Conservation (phyloP, 2,329 filamentous ascomycete genomes). For the Trichoderma endophyticum region DNA sequence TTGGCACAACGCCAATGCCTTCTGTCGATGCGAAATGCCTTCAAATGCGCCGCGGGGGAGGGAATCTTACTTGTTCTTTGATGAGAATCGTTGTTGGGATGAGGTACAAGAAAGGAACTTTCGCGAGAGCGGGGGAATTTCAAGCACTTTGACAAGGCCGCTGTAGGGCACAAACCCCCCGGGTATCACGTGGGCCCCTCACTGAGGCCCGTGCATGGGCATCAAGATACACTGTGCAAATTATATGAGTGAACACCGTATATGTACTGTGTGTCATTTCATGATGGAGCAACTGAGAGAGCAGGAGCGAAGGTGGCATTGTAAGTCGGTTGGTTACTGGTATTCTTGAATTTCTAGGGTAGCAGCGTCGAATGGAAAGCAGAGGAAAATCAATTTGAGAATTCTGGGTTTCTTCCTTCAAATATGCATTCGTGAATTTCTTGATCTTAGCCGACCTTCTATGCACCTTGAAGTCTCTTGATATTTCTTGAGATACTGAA, state of each 20-base stretch:
- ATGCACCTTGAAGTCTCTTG: background rate
- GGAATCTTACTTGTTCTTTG: constrained; percentile 40
- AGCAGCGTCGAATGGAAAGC: background rate
- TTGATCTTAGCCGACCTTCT: background rate
- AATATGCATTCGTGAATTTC: background rate
- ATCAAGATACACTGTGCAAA: background rate
- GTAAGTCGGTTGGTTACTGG: background rate
- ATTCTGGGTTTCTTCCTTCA: background rate
- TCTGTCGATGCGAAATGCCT: background rate
- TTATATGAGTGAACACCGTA: background rate
- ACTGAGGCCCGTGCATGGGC: background rate
- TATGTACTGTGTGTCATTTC: background rate
- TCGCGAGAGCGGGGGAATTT: constrained; percentile 30
- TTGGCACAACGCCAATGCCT: constrained; percentile 5
- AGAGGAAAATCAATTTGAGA: background rate
- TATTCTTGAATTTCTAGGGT: background rate
- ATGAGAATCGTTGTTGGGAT: constrained; percentile 47
- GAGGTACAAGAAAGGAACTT: constrained; percentile 34
- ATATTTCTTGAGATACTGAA: background rate
- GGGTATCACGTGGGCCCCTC: constrained; percentile 31
- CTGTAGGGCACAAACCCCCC: constrained; percentile 39
- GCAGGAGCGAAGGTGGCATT: constrained; percentile 5
- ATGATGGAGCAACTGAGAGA: background rate
- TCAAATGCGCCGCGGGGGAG: background rate
- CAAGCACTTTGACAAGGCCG: constrained; percentile 30